Base-by-base conservation (phyloP, 2,329 filamentous ascomycete genomes). In the Coniochaeta pulveracea region DNA sequence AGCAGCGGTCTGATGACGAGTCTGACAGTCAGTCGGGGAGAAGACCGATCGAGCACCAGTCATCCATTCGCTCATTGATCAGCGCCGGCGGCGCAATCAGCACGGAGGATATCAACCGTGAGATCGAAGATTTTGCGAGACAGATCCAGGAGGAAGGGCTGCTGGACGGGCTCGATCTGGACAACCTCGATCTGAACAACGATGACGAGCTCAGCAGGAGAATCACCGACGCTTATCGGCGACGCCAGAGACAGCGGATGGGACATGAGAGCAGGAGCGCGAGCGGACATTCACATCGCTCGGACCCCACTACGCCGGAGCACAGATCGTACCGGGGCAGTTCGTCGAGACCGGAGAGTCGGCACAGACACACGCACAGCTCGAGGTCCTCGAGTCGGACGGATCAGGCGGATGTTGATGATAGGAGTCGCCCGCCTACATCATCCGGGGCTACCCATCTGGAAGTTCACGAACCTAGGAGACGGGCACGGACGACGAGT, bases 121-220 rank as follows among this genome's bases (percentile, higher is more conserved):
- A 94, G 51, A 93, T 95, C 38, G 73, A 91, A 44, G 85, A 91
- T 39, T 93, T 95, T 46, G 72, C 93, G 43, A 74, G 85, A 26
- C 85, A 93, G 50, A 94, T 55, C 19, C 50, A 55, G 36, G 51
- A 54, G 39, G 52, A 94, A 49, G 86, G 89, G 0, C 60, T 95
- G 14, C 57, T 94, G 21, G 85, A 95, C 47, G 88, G 85, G 12
- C 76, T 95, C 29, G 88, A 95, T 50, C 61, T 95, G 35, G 83
- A 91, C 47, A 88, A 88, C 42, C 76, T 95, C 34, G 86, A 89
- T 40, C 67, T 85, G 11, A 74, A 65, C 31, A 83, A 86, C 47
- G 85, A 95, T 50, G 86, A 95, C 47, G 85, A 93, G 48, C 74
- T 96, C 11, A 93, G 84, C 42, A 82, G 89, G 48, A 77, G 82